Percentiles rank a stretch among this genome's conserved stretches.
Evolutionary conservation across 371 early-diverging fungal genomes (phyloP).

Genomic region (Funneliformis caledonium): DNA sequence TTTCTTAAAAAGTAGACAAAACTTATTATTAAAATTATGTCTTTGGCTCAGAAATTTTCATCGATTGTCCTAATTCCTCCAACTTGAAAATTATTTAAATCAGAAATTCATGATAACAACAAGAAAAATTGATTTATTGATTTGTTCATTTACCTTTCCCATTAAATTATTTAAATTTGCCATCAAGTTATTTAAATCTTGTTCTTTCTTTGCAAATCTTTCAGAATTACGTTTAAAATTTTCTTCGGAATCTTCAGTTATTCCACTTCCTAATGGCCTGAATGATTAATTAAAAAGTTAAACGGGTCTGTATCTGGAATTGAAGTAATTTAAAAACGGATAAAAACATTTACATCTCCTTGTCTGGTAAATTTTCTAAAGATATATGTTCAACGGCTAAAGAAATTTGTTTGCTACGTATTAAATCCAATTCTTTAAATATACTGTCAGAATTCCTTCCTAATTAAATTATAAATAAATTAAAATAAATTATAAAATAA

Average conservation of each 20-base stretch:
- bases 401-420: conserved; percentile 27
- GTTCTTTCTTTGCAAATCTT: conserved; percentile 30
- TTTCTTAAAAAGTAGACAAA: no score
- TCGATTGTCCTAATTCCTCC: conserved; percentile 37
- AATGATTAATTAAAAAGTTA: neutral
- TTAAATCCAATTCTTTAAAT: conserved; percentile 37
- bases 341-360: conserved; percentile 21
- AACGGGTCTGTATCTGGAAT: neutral
- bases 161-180: conserved; percentile 34
- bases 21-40: neutral
- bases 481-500: neutral
- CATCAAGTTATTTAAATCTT: conserved; percentile 39
- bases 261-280: conserved; percentile 13
- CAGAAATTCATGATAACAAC: neutral
- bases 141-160: conserved; percentile 20
- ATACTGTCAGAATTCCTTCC: conserved; percentile 34
- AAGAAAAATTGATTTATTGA: neutral
- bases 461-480: neutral
- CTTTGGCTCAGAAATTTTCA: conserved; percentile 24
- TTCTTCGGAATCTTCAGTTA: conserved; percentile 26
- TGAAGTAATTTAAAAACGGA: neutral
- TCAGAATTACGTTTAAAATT: conserved; percentile 36
- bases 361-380: conserved; percentile 32
- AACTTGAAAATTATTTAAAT: conserved; percentile 4
- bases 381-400: conserved; percentile 31